Base-by-base conservation (phyloP, 495 filamentous ascomycete genomes). In the Aspergillus haitiensis region DNA sequence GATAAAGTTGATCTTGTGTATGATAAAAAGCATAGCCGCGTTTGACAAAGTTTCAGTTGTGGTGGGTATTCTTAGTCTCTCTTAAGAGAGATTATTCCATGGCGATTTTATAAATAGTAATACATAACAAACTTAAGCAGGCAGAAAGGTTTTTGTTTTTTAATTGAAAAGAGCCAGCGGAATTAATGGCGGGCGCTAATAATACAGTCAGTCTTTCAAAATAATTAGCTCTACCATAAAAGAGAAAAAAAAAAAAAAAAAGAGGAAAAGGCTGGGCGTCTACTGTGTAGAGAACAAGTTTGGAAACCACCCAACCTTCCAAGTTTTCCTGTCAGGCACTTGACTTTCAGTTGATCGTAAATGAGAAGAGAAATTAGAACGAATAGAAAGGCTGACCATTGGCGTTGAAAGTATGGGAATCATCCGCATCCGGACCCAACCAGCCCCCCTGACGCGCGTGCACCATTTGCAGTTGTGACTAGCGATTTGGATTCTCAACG, bases 351-450 rank as follows among this genome's bases (percentile, higher is more conserved):
- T 57, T 40, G 65, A 55, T 56, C 15, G 52, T 54, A 50, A 16
- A 36, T 21, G 34, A 27, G 31, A 27, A 51, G 57, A 27, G 31
- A 27, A 51, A 53, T 49, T 57, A 47, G 59, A 59, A 52, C 65
- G 63, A 67, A 67, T 67, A 59, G 21, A 68, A 40, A 64, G 36
- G 53, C 31, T 37, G 57, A 56, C 21, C 59, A 58, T 51, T 52
- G 54, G 58, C 55, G 50, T 53, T 48, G 55, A 48, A 52, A 44
- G 52, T 46, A 49, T 58, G 36, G 39, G 27, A 60, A 70, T 64
- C 70, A 63, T 63, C 68, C 68, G 67, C 68, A 70, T 71, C 52
- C 59, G 67, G 71, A 65, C 59, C 69, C 64, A 66, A 66, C 59
- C 56, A 54, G 45, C 47, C 53, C 59, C 64, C 63, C 61, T 42